These are phyloP conservation scores for Colletotrichum aenigma DNA, from an alignment of 2,329 filamentous ascomycete species.

Conservation along the genomic window DNA sequence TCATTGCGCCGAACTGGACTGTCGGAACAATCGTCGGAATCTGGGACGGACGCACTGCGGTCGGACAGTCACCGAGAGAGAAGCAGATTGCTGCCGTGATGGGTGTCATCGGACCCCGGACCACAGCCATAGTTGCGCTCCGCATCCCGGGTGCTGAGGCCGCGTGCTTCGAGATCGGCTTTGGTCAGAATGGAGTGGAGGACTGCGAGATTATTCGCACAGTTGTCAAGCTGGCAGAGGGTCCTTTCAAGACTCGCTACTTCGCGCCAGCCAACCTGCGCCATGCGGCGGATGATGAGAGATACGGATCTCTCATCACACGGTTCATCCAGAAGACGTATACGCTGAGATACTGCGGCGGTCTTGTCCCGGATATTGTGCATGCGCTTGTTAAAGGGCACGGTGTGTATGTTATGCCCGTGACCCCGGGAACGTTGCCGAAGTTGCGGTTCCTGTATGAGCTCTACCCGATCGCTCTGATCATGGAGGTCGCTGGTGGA, in stretches of 20 bases:
- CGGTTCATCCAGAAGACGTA: constrained; percentile 57
- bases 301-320: constrained; percentile 54
- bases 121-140: constrained; percentile 59
- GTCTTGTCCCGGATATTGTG: constrained; percentile 64
- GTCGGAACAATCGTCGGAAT: constrained; percentile 65
- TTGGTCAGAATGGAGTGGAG: constrained; percentile 32
- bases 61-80: constrained; percentile 40
- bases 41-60: constrained; percentile 55
- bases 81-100: constrained; percentile 55
- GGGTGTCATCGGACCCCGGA: constrained; percentile 59
- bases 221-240: constrained; percentile 37
- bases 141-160: constrained; percentile 43
- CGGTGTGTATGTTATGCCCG: constrained; percentile 64
- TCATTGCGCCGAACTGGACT: constrained; percentile 62
- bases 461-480: constrained; percentile 61
- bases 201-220: constrained; percentile 46
- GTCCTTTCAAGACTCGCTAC: constrained; percentile 55
- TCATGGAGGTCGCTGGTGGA: constrained; percentile 65
- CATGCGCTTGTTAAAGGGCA: constrained; percentile 66
- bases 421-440: constrained; percentile 53
- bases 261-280: constrained; percentile 68
- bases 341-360: constrained; percentile 65
- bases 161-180: constrained; percentile 54
- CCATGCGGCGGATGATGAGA: constrained; percentile 53
- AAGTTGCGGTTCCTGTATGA: constrained; percentile 66